Base-by-base conservation (phyloP, 331 rosid genomes). In the Phaseolus coccineus region DNA sequence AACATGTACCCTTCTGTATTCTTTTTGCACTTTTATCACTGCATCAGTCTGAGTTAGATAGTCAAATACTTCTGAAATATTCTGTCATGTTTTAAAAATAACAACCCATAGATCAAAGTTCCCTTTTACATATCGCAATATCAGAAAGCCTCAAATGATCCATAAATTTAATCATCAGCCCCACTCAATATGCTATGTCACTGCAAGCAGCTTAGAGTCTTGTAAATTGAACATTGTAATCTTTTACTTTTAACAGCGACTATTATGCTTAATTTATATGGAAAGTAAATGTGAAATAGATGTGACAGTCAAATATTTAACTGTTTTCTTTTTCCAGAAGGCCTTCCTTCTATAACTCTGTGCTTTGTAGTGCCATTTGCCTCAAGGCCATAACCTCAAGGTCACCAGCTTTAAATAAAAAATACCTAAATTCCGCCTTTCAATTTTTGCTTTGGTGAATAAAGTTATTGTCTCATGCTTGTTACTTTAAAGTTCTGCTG, bases 201-300 rank as follows among this genome's bases (percentile, higher is more conserved):
- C 22, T 19, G 22, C 22, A 19, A 19, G 22, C 22, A 19, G 22
- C 22, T 19, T 73, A 56, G 55, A 25, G 27, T 40, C 24, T 22
- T 39, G 9, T 37, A 35, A 22, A 53, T 71, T 30, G 28, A 37
- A 24, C 66, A 35, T 16, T 30, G 37, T 52, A 40, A 66, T 52
- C n/a, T 76, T 50, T 19, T 62, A 4, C 39, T 10, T 24, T 31
- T 19, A 24, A 16, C 37, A 37, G 5, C 27, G 66, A 50, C n/a
- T 62, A 0, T 61, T 59, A 33, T 61, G 47, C 47, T 61, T 16
- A 19, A 10, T 62, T 59, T 22, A 39, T 55, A 24, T 80, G 62
- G 59, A 52, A 39, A 80, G 15, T 40, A 44, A 65, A 53, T 80
- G 80, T 70, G 65, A 80, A 53, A 64, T 19, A 14, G 52, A 30